Base-by-base conservation (phyloP, 305 asterid species). In the Fraxinus floribunda region DNA sequence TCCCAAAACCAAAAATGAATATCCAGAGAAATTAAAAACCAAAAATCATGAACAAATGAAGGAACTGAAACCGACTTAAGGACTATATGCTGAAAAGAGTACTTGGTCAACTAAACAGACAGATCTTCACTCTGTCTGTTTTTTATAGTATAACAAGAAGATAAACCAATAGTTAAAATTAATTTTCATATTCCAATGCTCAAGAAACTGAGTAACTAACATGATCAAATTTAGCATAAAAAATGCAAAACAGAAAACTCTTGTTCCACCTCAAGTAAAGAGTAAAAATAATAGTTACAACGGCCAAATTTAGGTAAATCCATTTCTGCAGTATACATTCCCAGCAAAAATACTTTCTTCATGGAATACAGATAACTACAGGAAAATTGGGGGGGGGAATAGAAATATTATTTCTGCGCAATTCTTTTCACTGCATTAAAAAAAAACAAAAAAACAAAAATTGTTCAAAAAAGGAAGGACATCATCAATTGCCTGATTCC, bases 1-100 rank as follows among this genome's bases (percentile, higher is more conserved):
- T 71, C 82, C 72, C 46, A 80, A 71, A 75, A 74, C 83, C 41
- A 55, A 76, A 15, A 79, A 82, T 60, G 55, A 78, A 80, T 10
- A 80, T 30, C 32, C n/a, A 66, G 75, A 68, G 57, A n/a, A 77
- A 38, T 46, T 72, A 60, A 60, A 30, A 64, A 57, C 15, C n/a
- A 29, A 10, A 72, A 41, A 80, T 55, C 46, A 70, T 34, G 20
- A 66, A 77, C 78, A 79, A 10, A 18, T 44, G 74, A 26, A 74
- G 71, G 80, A 20, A 30, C 57, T 55, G 82, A 22, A 62, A 18
- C 29, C 13, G 44, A 55, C 41, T 41, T n/a, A 34, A 46, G 18
- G 57, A 36, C 44, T 38, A 15, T 18, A 38, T 80, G 39, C 79
- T 80, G 44, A 32, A 29, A 49, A 38, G 52, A 20, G 75, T 11